Conservation (phyloP, 306 rosid species). For the Vigna nakashimae region DNA sequence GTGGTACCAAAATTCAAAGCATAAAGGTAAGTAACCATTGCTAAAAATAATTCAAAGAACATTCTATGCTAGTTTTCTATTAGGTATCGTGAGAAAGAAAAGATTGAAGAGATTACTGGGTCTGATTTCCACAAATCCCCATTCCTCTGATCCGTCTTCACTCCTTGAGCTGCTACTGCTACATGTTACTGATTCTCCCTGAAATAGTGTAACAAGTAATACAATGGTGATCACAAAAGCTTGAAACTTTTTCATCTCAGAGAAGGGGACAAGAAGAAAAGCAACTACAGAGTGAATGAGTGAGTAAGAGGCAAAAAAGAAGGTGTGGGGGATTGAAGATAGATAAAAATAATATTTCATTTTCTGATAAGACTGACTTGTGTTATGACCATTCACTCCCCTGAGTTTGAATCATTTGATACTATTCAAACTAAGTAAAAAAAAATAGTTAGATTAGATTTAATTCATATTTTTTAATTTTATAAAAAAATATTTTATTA, state of each 20-base stretch:
- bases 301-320: background rate
- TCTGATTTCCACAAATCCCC: constrained; percentile 89
- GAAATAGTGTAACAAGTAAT: constrained; percentile 42
- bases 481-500: no score
- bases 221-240: constrained; percentile 37
- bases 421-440: no score
- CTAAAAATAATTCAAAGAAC: no score
- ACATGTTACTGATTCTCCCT: constrained; percentile 37
- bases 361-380: no score
- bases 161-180: background rate
- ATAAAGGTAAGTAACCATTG: no score
- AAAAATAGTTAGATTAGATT: no score
- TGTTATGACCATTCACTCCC: no score
- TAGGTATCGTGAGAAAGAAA: no score
- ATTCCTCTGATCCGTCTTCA: constrained; percentile 61
- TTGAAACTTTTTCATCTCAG: constrained; percentile 49
- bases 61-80: no score
- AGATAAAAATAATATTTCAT: background rate
- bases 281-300: background rate
- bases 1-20: constrained; percentile 20
- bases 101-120: constrained; percentile 54
- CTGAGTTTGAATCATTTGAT: no score
- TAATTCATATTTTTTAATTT: no score
- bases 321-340: no score
- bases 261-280: background rate